Conservation (phyloP, 179 eudicot genomes). For the Beta lomatogona region DNA sequence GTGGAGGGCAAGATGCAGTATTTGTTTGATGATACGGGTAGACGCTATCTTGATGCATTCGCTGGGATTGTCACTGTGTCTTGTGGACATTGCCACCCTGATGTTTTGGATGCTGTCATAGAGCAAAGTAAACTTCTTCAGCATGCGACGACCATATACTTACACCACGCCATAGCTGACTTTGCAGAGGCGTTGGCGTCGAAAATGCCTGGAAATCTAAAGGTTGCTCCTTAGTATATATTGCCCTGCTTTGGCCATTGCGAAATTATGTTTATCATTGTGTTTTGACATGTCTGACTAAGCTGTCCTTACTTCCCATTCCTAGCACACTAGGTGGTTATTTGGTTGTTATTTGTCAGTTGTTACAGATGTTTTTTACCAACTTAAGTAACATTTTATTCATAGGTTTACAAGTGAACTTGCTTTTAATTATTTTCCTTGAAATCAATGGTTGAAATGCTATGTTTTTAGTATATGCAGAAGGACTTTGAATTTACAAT, state of each 20-base stretch:
- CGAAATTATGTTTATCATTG: neutral
- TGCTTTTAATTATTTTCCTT: neutral
- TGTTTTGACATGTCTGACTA: neutral
- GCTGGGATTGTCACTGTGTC: constrained; percentile 98
- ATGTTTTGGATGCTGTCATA: constrained; percentile 64
- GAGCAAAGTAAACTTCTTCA: constrained; percentile 95
- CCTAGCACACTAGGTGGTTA: neutral
- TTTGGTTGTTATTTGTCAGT: neutral
- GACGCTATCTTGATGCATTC: constrained; percentile 97
- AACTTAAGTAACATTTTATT: neutral
- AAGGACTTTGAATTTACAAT: neutral
- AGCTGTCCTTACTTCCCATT: neutral
- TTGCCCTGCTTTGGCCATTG: neutral
- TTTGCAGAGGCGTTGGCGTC: constrained; percentile 95
- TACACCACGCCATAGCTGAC: constrained; percentile 95
- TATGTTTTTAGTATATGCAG: neutral
- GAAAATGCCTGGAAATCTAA: constrained; percentile 95
- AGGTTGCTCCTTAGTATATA: constrained; percentile 43
- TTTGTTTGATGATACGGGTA: constrained; percentile 86
- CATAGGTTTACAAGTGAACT: neutral
- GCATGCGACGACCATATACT: constrained; percentile 92
- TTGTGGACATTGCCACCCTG: constrained; percentile 32
- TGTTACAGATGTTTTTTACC: neutral
- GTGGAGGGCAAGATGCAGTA: constrained; percentile 99
- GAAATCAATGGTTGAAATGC: neutral